Conservation (phyloP, 441 rosid species). For the Metrosideros polymorpha region DNA sequence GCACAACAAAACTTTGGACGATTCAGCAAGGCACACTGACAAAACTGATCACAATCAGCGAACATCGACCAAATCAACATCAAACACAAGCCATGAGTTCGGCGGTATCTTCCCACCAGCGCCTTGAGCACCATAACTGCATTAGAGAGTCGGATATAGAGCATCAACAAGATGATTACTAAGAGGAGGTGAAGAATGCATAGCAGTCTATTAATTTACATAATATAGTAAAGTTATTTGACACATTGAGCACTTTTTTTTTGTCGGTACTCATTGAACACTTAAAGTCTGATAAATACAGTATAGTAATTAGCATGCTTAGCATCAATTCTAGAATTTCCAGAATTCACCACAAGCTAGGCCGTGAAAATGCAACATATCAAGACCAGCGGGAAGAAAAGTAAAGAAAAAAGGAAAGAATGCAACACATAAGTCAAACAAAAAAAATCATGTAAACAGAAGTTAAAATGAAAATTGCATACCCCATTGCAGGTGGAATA, state of each 20-base stretch:
- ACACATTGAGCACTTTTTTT: neutral
- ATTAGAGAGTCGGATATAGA: neutral
- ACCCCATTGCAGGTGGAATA: slow-evolving; percentile 98
- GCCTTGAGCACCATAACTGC: slow-evolving; percentile 68
- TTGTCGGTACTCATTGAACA: no score
- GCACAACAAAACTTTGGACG: neutral
- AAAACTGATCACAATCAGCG: slow-evolving; percentile 7
- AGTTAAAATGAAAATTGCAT: slow-evolving; percentile 9
- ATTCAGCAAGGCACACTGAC: neutral
- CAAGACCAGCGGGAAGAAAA: neutral
- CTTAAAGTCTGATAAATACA: neutral
- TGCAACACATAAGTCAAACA: neutral
- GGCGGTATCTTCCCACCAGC: slow-evolving; percentile 76
- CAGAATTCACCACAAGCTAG: neutral
- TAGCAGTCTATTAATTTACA: neutral
- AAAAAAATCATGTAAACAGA: neutral
- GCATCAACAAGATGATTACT: neutral
- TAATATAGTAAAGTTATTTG: neutral
- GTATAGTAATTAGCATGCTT: neutral
- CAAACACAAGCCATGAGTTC: slow-evolving; percentile 84
- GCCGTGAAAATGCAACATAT: neutral
- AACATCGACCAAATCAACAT: slow-evolving; percentile 70
- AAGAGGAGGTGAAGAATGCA: neutral
- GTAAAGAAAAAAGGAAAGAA: neutral
- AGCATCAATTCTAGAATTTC: neutral